phyloP scores from a whole-genome alignment of 257 asterid genomes.

The Perilla frutescens region DNA sequence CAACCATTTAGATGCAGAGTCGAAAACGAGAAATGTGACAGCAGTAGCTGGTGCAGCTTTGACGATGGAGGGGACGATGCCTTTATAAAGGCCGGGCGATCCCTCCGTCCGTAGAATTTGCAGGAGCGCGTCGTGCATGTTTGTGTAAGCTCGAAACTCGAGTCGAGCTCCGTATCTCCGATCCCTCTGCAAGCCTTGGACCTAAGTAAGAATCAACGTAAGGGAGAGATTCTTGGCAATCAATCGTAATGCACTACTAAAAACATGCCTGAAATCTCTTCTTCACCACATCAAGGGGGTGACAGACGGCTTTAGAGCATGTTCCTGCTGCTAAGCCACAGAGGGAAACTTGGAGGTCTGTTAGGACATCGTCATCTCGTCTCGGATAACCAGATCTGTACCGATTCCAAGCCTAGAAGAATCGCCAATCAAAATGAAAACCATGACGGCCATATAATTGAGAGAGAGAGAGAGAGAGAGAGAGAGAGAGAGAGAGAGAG shows the following conservation, averaged over 20 bases:
- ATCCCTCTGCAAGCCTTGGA: slow-evolving; percentile 80
- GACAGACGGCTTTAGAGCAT: slow-evolving; percentile 83
- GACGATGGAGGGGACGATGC: slow-evolving; percentile 81
- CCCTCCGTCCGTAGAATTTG: slow-evolving; percentile 65
- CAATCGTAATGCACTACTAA: no score
- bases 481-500: background rate
- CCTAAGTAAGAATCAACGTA: slow-evolving; percentile 41
- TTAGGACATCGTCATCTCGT: slow-evolving; percentile 43
- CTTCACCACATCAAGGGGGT: slow-evolving; percentile 95
- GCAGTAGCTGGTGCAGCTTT: slow-evolving; percentile 98
- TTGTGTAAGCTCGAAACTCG: slow-evolving; percentile 62
- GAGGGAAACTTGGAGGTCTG: slow-evolving; percentile 75
- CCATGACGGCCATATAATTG: background rate
- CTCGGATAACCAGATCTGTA: slow-evolving; percentile 39
- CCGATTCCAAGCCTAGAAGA: slow-evolving; percentile 71
- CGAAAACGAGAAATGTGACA: slow-evolving; percentile 87
- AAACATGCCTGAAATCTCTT: slow-evolving; percentile 89
- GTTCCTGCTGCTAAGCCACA: slow-evolving; percentile 91
- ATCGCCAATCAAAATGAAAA: slow-evolving; percentile 3
- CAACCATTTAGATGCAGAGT: slow-evolving; percentile 74
- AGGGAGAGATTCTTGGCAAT: background rate
- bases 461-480: background rate
- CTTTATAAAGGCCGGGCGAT: slow-evolving; percentile 83
- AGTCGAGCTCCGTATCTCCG: slow-evolving; percentile 84
- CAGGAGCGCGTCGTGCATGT: slow-evolving; percentile 63